These are phyloP conservation scores for Syncephalis plumigaleata DNA, from an alignment of 371 early-diverging fungal genomes.

Conservation along the genomic window DNA sequence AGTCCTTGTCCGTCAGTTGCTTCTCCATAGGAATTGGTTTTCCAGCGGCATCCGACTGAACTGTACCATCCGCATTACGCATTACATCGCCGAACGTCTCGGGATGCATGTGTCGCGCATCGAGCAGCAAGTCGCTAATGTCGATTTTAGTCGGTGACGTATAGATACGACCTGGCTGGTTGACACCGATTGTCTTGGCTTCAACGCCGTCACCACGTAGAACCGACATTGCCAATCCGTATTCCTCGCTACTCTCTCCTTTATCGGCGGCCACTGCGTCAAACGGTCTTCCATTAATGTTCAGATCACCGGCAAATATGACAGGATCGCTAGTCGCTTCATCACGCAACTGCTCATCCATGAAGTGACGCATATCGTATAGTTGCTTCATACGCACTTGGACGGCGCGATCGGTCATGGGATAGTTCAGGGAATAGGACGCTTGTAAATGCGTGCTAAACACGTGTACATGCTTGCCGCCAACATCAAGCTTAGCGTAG, in stretches of 20 bases:
- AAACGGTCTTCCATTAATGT: slow-evolving; percentile 41
- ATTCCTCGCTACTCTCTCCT: slow-evolving; percentile 32
- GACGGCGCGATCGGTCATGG: slow-evolving; percentile 26
- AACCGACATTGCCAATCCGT: slow-evolving; percentile 35
- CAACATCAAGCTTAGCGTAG: slow-evolving; percentile 44
- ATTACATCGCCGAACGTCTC: slow-evolving; percentile 56
- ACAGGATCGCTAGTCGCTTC: slow-evolving; percentile 25
- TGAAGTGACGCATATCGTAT: slow-evolving; percentile 34
- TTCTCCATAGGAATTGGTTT: slow-evolving; percentile 28
- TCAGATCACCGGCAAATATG: slow-evolving; percentile 53
- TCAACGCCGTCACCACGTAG: slow-evolving; percentile 34
- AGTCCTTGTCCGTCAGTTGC: slow-evolving; percentile 30
- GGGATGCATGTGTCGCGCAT: slow-evolving; percentile 45
- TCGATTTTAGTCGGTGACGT: not conserved
- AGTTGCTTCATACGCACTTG: slow-evolving; percentile 37
- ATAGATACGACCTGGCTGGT: not conserved
- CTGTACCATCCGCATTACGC: slow-evolving; percentile 15
- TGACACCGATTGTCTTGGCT: slow-evolving; percentile 10
- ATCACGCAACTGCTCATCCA: slow-evolving; percentile 17
- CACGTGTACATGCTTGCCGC: slow-evolving; percentile 29
- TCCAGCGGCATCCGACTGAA: not conserved
- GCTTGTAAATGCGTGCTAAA: slow-evolving; percentile 77
- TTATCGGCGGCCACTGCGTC: slow-evolving; percentile 12
- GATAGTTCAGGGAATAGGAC: slow-evolving; percentile 26
- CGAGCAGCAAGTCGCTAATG: slow-evolving; percentile 29